Percentiles rank a stretch among this genome's conserved stretches.
phyloP scores from a whole-genome alignment of 306 rosid genomes.

The Cucurbita maxima region DNA sequence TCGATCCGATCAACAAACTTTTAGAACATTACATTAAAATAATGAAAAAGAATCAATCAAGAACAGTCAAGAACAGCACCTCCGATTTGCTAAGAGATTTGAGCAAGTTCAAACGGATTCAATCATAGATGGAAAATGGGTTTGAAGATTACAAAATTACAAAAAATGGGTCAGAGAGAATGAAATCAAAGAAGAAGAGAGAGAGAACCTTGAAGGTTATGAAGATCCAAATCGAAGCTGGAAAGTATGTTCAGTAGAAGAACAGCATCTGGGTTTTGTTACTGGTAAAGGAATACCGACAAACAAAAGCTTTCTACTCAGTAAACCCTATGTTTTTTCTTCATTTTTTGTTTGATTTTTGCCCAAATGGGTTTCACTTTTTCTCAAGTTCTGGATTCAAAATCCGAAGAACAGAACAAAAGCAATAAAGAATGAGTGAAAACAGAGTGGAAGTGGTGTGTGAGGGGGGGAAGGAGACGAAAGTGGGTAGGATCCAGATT shows the following conservation, averaged over 20 bases:
- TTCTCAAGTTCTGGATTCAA: neutral
- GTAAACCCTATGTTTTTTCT: neutral
- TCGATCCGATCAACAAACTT: conserved; percentile 1
- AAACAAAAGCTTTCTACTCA: neutral
- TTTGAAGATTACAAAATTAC: too few relatives aligned
- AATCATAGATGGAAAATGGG: neutral
- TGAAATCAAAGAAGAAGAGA: neutral
- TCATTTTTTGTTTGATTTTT: neutral
- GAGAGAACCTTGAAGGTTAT: neutral
- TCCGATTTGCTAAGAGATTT: neutral
- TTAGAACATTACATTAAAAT: neutral
- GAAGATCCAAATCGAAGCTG: conserved; percentile 1
- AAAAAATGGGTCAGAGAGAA: neutral
- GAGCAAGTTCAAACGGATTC: neutral
- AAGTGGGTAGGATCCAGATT: neutral
- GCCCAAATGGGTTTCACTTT: neutral
- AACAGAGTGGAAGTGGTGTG: neutral
- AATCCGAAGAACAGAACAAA: neutral
- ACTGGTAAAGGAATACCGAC: neutral
- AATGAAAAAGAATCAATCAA: neutral
- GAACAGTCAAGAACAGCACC: neutral
- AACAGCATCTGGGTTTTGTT: neutral
- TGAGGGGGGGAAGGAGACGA: neutral
- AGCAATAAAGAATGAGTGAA: too few relatives aligned
- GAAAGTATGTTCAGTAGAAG: neutral